These are phyloP conservation scores for Catharanthus roseus DNA, from an alignment of 257 asterid genomes.

Conservation along the genomic window DNA sequence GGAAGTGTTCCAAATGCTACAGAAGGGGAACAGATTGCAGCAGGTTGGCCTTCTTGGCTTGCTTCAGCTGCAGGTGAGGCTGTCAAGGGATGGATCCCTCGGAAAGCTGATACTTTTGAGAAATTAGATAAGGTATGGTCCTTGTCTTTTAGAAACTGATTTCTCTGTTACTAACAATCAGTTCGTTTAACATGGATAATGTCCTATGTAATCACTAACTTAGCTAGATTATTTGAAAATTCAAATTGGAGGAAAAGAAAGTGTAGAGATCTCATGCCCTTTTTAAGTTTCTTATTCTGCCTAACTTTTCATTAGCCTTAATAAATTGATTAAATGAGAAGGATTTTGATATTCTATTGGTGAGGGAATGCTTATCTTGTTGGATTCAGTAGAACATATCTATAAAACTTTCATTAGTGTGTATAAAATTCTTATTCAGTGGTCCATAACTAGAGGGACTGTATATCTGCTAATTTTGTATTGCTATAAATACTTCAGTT, in stretches of 20 bases:
- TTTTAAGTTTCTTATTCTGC: not conserved
- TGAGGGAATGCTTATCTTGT: not conserved
- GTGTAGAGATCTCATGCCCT: not conserved
- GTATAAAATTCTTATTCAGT: not conserved
- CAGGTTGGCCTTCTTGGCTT: constrained; percentile 99
- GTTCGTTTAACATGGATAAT: not conserved
- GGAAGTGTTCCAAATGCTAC: constrained; percentile 56
- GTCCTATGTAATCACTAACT: not conserved
- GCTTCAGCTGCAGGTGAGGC: constrained; percentile 87
- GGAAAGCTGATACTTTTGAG: constrained; percentile 78
- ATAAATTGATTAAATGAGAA: not conserved
- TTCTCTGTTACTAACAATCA: not conserved
- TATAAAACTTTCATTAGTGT: not conserved
- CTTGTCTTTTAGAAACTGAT: not conserved
- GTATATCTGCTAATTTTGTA: not conserved
- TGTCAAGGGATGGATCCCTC: constrained; percentile 81
- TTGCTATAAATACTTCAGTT: not conserved
- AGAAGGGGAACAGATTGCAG: constrained; percentile 82
- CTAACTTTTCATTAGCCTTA: not conserved
- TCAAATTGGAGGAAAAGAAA: not conserved
- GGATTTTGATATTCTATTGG: not conserved
- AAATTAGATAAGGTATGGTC: constrained; percentile 77
- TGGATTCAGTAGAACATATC: not conserved
- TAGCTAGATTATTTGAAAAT: not conserved
- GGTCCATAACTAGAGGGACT: not conserved